Base-by-base conservation (phyloP, 441 rosid species). In the Geranium incanum region DNA sequence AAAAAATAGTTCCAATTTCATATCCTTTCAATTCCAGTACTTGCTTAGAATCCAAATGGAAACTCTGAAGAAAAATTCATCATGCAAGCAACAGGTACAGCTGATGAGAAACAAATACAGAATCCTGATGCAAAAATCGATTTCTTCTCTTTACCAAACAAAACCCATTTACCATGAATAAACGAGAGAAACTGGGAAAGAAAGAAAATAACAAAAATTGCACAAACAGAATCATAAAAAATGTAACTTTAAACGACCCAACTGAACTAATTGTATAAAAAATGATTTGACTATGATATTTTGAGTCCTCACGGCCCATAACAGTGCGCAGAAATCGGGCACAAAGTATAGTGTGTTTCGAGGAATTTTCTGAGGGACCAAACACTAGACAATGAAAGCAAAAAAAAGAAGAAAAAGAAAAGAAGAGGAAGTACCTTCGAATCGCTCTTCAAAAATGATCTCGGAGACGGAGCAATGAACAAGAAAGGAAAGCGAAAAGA, bases 401-500 rank as follows among this genome's bases (percentile, higher is more conserved):
- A 21, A 21, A 21, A 21, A 21, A 21, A 21, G 21, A 21, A 21
- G 21, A 43, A 43, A 8, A 1, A 8, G 11, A 11, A 18, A 19
- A 11, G 38, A 50, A 36, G 4, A 23, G 43, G 8, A 8, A 6
- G 57, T 71, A 76, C 82, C 82, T 50, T 79, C 82, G 63, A 79
- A 79, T 8, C 74, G 71, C 72, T 79, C 82, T 39, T 79, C 80
- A 12, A 79, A 79, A 43, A 79, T 15, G 69, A 79, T 69, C 70
- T 73, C 78, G 1, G 73, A 69, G 48, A 68, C 50, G 1, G 78
- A 68, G 50, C 57, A 28, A 37, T 39, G 59, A 33, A 69, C 13
- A 60, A 74, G 39, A 6, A 72, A 39, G 5, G n/a, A 63, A 19
- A 76, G 60, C 9, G 68, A 57, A 59, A 76, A 50, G 69, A 50